Percentiles rank a stretch among this genome's conserved stretches.
Evolutionary conservation across 192 early-diverging fungal genomes (phyloP).

Genomic region (Podila horticola): DNA sequence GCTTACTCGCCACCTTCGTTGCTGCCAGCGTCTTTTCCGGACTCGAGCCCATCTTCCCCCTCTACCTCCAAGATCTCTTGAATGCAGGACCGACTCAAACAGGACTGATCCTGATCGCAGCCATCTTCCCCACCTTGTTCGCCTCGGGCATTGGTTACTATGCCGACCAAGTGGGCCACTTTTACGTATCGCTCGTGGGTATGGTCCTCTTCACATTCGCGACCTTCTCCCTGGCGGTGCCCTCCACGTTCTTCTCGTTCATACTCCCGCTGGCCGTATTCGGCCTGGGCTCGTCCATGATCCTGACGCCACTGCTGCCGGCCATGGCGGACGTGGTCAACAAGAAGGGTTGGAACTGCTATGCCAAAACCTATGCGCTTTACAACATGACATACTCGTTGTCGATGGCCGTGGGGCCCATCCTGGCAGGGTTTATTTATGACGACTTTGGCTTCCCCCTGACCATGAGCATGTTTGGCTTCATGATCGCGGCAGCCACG

Average conservation of each 20-base stretch:
- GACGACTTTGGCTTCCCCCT: slow-evolving; percentile 63
- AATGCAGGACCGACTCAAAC: slow-evolving; percentile 53
- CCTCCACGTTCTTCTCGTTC: slow-evolving; percentile 47
- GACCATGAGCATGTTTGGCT: slow-evolving; percentile 57
- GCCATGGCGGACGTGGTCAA: slow-evolving; percentile 75
- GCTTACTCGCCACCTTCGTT: slow-evolving; percentile 55
- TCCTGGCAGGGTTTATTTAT: slow-evolving; percentile 67
- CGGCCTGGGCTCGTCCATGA: slow-evolving; percentile 62
- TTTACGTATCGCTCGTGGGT: slow-evolving; percentile 55
- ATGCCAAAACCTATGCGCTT: slow-evolving; percentile 73
- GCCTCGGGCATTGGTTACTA: slow-evolving; percentile 66
- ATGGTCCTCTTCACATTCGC: slow-evolving; percentile 59
- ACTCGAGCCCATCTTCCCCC: slow-evolving; percentile 65
- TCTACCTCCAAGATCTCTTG: slow-evolving; percentile 56
- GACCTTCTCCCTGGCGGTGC: slow-evolving; percentile 54
- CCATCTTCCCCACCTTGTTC: slow-evolving; percentile 75
- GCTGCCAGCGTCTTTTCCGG: slow-evolving; percentile 65
- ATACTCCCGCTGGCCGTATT: slow-evolving; percentile 62
- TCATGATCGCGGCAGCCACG: slow-evolving; percentile 17
- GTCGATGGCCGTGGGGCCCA: slow-evolving; percentile 81
- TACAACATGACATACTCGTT: slow-evolving; percentile 81
- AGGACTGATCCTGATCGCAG: slow-evolving; percentile 71
- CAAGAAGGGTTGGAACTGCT: slow-evolving; percentile 68
- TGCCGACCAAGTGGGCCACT: slow-evolving; percentile 59
- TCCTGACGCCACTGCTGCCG: slow-evolving; percentile 72